Evolutionary conservation across 1,284 basidiomycete genomes (phyloP).

Genomic region (Earliella scabrosa): DNA sequence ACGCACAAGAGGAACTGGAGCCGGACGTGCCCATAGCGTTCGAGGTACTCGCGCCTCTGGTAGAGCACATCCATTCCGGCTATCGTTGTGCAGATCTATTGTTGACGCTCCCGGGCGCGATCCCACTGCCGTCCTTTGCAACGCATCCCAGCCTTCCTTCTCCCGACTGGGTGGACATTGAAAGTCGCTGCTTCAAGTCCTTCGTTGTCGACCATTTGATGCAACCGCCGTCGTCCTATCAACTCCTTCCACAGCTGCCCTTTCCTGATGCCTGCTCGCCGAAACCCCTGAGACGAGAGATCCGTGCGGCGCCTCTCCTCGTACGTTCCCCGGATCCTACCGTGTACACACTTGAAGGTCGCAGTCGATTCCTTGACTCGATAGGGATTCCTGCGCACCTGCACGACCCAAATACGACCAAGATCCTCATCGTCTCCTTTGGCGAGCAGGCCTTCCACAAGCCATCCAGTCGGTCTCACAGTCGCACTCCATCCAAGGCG

Average conservation of each 20-base stretch:
- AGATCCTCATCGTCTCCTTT: conserved; percentile 77
- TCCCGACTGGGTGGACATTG: conserved; percentile 61
- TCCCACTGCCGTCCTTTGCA: conserved; percentile 76
- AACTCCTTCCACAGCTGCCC: conserved; percentile 43
- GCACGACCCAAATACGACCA: conserved; percentile 51
- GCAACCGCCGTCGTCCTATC: conserved; percentile 30
- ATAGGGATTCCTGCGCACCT: conserved; percentile 61
- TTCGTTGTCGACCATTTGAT: conserved; percentile 48
- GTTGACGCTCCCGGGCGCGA: conserved; percentile 69
- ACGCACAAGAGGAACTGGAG: conserved; percentile 16
- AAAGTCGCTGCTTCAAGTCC: conserved; percentile 46
- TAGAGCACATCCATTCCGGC: conserved; percentile 63
- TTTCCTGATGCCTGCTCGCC: conserved; percentile 36
- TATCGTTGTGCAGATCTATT: conserved; percentile 75
- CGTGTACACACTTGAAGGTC: conserved; percentile 56
- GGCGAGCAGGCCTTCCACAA: conserved; percentile 75
- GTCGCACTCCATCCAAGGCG: conserved; percentile 25
- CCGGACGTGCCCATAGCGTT: conserved; percentile 58
- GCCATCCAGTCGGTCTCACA: conserved; percentile 46
- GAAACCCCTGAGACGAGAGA: conserved; percentile 43
- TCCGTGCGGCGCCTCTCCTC: conserved; percentile 64
- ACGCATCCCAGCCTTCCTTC: conserved; percentile 58
- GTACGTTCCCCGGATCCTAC: conserved; percentile 54
- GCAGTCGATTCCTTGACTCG: conserved; percentile 53
- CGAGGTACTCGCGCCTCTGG: conserved; percentile 59